These are phyloP conservation scores for Xylaria curta DNA, from an alignment of 495 filamentous ascomycete genomes.

Conservation along the genomic window DNA sequence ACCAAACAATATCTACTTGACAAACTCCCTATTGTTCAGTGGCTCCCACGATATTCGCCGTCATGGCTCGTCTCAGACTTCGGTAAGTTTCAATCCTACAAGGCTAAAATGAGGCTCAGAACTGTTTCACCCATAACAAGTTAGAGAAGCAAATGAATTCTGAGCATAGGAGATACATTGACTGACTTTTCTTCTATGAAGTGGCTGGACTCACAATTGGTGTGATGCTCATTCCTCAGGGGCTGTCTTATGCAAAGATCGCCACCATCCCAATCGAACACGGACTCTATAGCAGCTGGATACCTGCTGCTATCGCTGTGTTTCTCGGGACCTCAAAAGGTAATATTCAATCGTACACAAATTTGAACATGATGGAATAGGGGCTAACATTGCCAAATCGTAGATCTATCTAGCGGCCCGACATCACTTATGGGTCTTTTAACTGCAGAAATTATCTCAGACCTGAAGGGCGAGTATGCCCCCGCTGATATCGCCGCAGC, in stretches of 20 bases:
- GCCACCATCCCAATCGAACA: slow-evolving; percentile 59
- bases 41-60: slow-evolving; percentile 55
- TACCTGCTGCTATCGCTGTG: slow-evolving; percentile 55
- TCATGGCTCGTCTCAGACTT: slow-evolving; percentile 57
- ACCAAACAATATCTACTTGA: slow-evolving; percentile 53
- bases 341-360: slow-evolving; percentile 30
- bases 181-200: slow-evolving; percentile 8
- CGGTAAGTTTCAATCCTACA: slow-evolving; percentile 27
- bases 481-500: slow-evolving; percentile 54
- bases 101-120: background rate
- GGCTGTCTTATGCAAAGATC: slow-evolving; percentile 58
- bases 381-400: background rate
- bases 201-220: slow-evolving; percentile 58
- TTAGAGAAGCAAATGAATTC: background rate
- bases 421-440: slow-evolving; percentile 59
- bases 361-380: background rate
- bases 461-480: slow-evolving; percentile 46
- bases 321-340: slow-evolving; percentile 65
- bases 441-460: slow-evolving; percentile 54
- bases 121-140: background rate
- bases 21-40: slow-evolving; percentile 60
- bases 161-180: background rate
- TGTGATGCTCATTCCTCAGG: slow-evolving; percentile 59
- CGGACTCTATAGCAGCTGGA: slow-evolving; percentile 60
- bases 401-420: slow-evolving; percentile 58